Conservation (phyloP, 73 alveolate species). For the Vitrella brassicaformis region DNA sequence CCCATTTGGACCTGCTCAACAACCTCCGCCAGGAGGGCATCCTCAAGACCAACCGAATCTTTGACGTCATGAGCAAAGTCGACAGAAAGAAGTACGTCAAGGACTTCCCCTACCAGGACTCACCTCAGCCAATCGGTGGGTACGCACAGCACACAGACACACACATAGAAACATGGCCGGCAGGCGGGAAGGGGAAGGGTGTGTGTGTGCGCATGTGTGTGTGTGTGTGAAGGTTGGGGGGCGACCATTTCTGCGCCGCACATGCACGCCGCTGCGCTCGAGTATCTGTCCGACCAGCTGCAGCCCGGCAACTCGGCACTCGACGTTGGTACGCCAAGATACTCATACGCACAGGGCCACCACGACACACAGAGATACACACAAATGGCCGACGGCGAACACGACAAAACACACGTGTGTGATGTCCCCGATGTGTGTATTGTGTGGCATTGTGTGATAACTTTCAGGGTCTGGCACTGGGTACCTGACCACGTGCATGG, state of each 20-base stretch:
- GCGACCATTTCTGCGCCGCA: slow-evolving; percentile 81
- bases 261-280: slow-evolving; percentile 74
- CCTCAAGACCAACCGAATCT: not conserved
- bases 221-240: no score
- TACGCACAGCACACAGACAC: no score
- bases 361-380: no score
- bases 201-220: no score
- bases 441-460: no score
- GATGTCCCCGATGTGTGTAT: no score
- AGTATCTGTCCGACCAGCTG: slow-evolving; percentile 28
- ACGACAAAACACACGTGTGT: no score
- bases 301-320: slow-evolving; percentile 44
- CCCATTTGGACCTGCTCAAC: not conserved
- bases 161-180: no score
- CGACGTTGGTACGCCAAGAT: no score
- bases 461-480: slow-evolving; percentile 80
- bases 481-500: slow-evolving; percentile 59
- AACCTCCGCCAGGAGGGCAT: not conserved
- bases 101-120: slow-evolving; percentile 37
- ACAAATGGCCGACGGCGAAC: no score
- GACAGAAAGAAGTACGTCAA: slow-evolving; percentile 45
- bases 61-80: slow-evolving; percentile 1
- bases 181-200: no score
- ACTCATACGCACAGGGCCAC: no score
- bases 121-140: slow-evolving; percentile 67